Conservation (phyloP, 129 eudicot genomes). For the Lonicera japonica region DNA sequence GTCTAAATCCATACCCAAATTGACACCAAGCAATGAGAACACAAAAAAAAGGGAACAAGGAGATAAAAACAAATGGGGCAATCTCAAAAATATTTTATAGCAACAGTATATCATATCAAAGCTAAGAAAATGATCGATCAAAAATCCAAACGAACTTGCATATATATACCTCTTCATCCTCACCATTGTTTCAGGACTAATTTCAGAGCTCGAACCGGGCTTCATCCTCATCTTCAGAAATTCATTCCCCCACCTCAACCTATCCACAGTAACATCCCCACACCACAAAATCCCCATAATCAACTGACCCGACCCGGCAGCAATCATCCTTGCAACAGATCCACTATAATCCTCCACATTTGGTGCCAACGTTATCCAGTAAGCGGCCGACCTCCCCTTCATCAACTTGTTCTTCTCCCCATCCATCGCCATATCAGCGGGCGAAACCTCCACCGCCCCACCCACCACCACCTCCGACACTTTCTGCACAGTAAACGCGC, state of each 20-base stretch:
- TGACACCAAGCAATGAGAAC: too few relatives aligned
- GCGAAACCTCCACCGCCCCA: slow-evolving; percentile 32
- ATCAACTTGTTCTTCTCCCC: slow-evolving; percentile 32
- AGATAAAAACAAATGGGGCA: background rate
- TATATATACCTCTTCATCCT: slow-evolving; percentile 82
- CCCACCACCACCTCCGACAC: slow-evolving; percentile 36
- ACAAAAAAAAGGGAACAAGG: background rate
- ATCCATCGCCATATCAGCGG: slow-evolving; percentile 40
- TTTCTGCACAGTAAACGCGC: slow-evolving; percentile 57
- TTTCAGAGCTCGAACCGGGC: slow-evolving; percentile 29
- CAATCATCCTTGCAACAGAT: slow-evolving; percentile 62
- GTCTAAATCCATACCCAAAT: too few relatives aligned
- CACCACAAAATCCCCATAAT: slow-evolving; percentile 96
- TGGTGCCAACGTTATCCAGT: slow-evolving; percentile 90
- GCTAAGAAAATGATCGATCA: background rate
- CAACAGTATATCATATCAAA: background rate
- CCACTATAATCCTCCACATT: slow-evolving; percentile 91
- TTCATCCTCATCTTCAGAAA: slow-evolving; percentile 50
- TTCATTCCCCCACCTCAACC: slow-evolving; percentile 84
- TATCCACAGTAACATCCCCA: slow-evolving; percentile 85
- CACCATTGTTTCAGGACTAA: slow-evolving; percentile 55
- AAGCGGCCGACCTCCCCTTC: slow-evolving; percentile 74
- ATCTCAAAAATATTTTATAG: background rate
- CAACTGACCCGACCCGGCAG: slow-evolving; percentile 76
- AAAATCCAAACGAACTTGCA: too few relatives aligned